Percentiles rank a stretch among this genome's conserved stretches.
phyloP scores from a whole-genome alignment of 2,329 filamentous ascomycete genomes.

The Colletotrichum sp. region DNA sequence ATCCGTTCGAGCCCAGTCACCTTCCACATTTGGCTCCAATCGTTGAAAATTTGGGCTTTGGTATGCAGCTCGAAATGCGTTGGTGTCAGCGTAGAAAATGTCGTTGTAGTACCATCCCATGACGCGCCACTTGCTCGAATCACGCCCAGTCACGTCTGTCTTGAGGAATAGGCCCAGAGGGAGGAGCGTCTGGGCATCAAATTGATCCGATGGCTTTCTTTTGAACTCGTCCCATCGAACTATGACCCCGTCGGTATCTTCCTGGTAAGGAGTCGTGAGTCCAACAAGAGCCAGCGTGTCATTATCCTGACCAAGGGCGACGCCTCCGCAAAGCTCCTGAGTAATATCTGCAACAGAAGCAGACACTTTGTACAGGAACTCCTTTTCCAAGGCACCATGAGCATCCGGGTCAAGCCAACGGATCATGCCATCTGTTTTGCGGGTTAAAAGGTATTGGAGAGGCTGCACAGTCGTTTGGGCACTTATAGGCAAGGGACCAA shows the following conservation, averaged over 20 bases:
- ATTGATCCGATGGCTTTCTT: constrained; percentile 38
- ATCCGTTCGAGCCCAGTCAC: constrained; percentile 49
- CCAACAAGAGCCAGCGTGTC: constrained; percentile 45
- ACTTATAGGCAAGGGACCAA: constrained; percentile 53
- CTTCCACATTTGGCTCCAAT: constrained; percentile 50
- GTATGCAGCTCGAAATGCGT: constrained; percentile 50
- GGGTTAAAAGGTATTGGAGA: constrained; percentile 47
- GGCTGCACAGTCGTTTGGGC: constrained; percentile 41
- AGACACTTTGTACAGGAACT: constrained; percentile 38
- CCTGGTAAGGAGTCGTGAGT: constrained; percentile 47
- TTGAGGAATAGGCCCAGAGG: constrained; percentile 49
- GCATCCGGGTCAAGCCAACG: constrained; percentile 44
- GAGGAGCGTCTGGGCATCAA: constrained; percentile 47
- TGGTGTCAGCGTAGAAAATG: constrained; percentile 54
- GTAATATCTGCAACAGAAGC: constrained; percentile 40
- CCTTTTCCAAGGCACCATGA: constrained; percentile 31
- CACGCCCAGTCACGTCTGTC: constrained; percentile 53
- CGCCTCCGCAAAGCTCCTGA: constrained; percentile 46
- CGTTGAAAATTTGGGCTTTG: constrained; percentile 48
- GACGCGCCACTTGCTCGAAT: constrained; percentile 55
- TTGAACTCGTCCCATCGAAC: constrained; percentile 54
- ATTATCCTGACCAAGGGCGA: constrained; percentile 38
- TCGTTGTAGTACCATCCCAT: constrained; percentile 61
- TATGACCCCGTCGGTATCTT: constrained; percentile 36
- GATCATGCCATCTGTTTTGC: constrained; percentile 34